Base-by-base conservation (phyloP, 2,329 filamentous ascomycete genomes). In the Pseudocercospora vitis region DNA sequence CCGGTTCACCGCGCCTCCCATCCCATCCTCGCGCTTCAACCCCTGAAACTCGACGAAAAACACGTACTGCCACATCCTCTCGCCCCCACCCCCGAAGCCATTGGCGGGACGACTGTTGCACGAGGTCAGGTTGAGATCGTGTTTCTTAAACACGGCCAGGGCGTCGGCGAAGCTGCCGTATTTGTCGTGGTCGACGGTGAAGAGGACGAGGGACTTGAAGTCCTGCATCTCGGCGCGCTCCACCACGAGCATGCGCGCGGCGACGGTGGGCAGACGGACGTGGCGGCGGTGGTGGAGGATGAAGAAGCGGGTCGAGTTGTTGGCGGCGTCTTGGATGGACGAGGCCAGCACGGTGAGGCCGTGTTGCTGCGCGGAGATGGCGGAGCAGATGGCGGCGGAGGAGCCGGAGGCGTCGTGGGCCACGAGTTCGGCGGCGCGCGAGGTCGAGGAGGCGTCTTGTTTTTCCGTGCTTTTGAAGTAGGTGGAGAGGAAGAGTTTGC, bases 21-120 rank as follows among this genome's bases (percentile, higher is more conserved):
- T 76, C 63, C 83, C 82, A 45, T 73, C 70, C 52, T 70, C 64
- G 19, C 53, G 35, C 61, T 73, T 74, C 68, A 83, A 79, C 1
- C 87, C 86, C 69, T 87, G 82, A 64, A 95, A 91, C 76, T 97
- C 92, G 24, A 96, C 85, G 68, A 97, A 91, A 74, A 97, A 96
- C 31, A 96, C 82, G 73, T 97, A 97, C 69, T 95, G 85, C 82
- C 95, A 97, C 16, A 87, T 83, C 62, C 77, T 74, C 32, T 81
- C 76, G 52, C 88, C 81, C 64, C 88, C 19, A 40, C 33, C 33
- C n/a, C 33, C 33, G n/a, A n/a, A n/a, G n/a, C n/a, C n/a, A n/a
- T n/a, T n/a, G 4, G 14, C 91, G 4, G 92, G 92, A 59, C 92
- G 76, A 61, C 88, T 91, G 69, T 91, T 91, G 71, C 97, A 95